Conservation (phyloP, 306 rosid genomes). For the Ammopiptanthus mongolicus region DNA sequence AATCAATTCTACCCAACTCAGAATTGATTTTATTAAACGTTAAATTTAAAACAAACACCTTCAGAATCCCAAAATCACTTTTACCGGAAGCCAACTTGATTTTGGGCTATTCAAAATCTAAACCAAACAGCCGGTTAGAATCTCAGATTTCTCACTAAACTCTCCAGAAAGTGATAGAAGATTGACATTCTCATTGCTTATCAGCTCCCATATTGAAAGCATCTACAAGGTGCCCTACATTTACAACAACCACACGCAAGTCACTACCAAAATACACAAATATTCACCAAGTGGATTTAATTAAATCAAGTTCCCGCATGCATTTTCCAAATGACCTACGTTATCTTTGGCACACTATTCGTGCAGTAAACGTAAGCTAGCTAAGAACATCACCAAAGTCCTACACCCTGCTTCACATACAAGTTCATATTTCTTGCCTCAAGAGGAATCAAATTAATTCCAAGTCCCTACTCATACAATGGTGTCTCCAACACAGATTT, state of each 20-base stretch:
- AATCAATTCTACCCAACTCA: no score
- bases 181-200: background rate
- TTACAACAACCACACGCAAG: conserved; percentile 40
- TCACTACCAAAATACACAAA: conserved; percentile 28
- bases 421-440: conserved; percentile 15
- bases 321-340: no score
- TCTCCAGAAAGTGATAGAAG: background rate
- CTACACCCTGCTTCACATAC: conserved; percentile 10
- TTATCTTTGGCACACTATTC: conserved; percentile 12
- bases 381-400: conserved; percentile 11
- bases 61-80: no score
- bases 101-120: no score
- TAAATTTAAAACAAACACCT: no score
- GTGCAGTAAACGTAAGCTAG: conserved; percentile 25
- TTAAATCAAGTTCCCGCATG: background rate
- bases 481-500: conserved; percentile 19
- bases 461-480: conserved; percentile 18
- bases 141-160: background rate
- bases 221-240: conserved; percentile 29
- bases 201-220: no score
- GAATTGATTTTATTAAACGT: no score
- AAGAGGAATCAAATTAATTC: conserved; percentile 12
- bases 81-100: no score
- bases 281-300: background rate
- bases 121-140: no score